Evolutionary conservation across 2,329 filamentous ascomycete genomes (phyloP).

Genomic region (Penicillium sp.): DNA sequence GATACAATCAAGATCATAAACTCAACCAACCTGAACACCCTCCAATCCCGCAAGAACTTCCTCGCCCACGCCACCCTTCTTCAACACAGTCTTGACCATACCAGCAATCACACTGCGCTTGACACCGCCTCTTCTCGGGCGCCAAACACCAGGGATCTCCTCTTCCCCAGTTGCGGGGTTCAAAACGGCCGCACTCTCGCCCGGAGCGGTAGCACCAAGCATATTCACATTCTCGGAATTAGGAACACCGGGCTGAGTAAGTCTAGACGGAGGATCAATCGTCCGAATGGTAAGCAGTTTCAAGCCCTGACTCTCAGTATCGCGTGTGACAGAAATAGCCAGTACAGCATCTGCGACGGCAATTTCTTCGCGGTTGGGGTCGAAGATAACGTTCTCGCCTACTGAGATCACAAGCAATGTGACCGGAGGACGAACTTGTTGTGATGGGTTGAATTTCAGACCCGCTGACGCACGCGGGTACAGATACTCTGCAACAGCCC

Average conservation of each 20-base stretch:
- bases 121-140: constrained; percentile 77
- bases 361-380: constrained; percentile 86
- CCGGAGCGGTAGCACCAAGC: constrained; percentile 38
- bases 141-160: constrained; percentile 74
- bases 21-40: constrained; percentile 58
- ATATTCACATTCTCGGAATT: constrained; percentile 63
- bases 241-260: constrained; percentile 70
- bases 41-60: constrained; percentile 83
- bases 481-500: constrained; percentile 77
- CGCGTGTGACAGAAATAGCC: constrained; percentile 71
- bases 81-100: constrained; percentile 75
- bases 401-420: constrained; percentile 88
- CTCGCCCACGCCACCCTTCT: constrained; percentile 76
- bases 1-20: constrained; percentile 3
- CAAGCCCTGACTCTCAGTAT: constrained; percentile 45
- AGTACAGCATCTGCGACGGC: constrained; percentile 88
- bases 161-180: constrained; percentile 56
- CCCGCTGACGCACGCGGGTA: constrained; percentile 57
- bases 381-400: constrained; percentile 87
- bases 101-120: constrained; percentile 70
- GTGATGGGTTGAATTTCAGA: constrained; percentile 14
- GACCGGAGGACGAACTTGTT: constrained; percentile 68
- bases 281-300: constrained; percentile 69
- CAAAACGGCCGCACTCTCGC: constrained; percentile 44
- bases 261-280: constrained; percentile 70